These are phyloP conservation scores for Penicillium bialowiezense DNA, from an alignment of 495 filamentous ascomycete species.

Conservation along the genomic window DNA sequence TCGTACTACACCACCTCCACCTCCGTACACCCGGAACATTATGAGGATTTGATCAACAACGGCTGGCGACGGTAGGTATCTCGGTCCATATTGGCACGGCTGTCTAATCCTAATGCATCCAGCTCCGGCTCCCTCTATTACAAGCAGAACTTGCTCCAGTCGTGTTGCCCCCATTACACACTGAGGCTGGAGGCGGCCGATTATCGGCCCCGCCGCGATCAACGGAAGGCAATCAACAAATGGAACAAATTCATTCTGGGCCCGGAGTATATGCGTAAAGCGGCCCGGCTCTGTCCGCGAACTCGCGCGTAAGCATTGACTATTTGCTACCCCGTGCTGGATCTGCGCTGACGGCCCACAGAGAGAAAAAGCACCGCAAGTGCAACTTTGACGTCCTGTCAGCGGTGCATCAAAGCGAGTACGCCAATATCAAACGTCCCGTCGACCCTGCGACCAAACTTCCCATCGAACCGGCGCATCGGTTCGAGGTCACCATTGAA, in stretches of 20 bases:
- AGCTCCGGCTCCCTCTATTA: conserved; percentile 77
- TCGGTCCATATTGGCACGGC: background rate
- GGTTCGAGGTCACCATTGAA: conserved; percentile 77
- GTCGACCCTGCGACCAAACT: conserved; percentile 51
- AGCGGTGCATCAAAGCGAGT: conserved; percentile 71
- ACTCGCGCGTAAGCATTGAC: conserved; percentile 65
- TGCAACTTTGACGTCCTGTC: conserved; percentile 71
- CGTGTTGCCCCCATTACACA: conserved; percentile 96
- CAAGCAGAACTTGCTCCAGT: conserved; percentile 76
- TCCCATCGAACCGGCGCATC: conserved; percentile 69
- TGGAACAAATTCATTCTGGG: conserved; percentile 88
- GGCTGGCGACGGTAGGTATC: conserved; percentile 77
- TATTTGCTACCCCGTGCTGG: background rate
- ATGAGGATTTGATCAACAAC: conserved; percentile 78
- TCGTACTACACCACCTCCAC: conserved; percentile 76
- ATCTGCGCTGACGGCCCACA: conserved; percentile 23
- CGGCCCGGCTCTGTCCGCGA: conserved; percentile 69
- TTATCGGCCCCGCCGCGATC: conserved; percentile 73
- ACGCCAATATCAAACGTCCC: conserved; percentile 52
- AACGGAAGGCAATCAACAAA: conserved; percentile 81
- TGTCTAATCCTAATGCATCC: conserved; percentile 15
- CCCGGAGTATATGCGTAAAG: conserved; percentile 69
- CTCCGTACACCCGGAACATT: conserved; percentile 66
- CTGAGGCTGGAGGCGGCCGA: conserved; percentile 72
- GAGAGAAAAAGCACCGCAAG: conserved; percentile 70